These are phyloP conservation scores for Saturnispora diversa DNA, from an alignment of 805 yeast species.

Conservation along the genomic window DNA sequence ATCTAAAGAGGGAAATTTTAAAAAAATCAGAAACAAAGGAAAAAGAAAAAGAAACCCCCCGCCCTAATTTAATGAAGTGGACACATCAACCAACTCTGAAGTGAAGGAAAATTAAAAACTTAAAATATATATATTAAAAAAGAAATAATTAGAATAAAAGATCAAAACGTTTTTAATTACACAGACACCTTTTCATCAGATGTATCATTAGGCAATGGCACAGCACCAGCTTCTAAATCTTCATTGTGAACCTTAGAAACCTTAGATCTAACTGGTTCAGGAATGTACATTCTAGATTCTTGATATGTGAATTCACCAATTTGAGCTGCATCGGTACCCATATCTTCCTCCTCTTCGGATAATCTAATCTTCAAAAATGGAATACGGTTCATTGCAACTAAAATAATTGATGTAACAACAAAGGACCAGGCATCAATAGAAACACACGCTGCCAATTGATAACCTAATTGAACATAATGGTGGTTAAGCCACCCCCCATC, in stretches of 20 bases:
- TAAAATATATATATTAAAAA: too few species aligned
- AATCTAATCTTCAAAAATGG: conserved; percentile 80
- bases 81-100: too few species aligned
- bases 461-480: conserved; percentile 74
- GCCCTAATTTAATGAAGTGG: neutral
- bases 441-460: conserved; percentile 73
- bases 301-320: conserved; percentile 82
- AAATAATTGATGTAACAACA: conserved; percentile 58
- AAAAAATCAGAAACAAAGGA: neutral
- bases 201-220: conserved; percentile 22
- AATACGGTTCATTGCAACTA: conserved; percentile 58
- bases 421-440: conserved; percentile 74
- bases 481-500: conserved; percentile 87
- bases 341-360: conserved; percentile 75
- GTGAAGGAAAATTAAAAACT: too few species aligned
- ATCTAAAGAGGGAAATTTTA: neutral
- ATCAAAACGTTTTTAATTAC: too few species aligned
- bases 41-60: too few species aligned
- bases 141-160: too few species aligned
- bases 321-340: conserved; percentile 84
- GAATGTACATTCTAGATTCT: conserved; percentile 58
- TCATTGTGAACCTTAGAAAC: conserved; percentile 15
- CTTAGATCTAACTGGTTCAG: conserved; percentile 63
- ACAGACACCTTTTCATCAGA: conserved; percentile 20
- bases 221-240: conserved; percentile 22